Evolutionary conservation across 805 yeast genomes (phyloP).

Genomic region (Monosporozyma servazzii): DNA sequence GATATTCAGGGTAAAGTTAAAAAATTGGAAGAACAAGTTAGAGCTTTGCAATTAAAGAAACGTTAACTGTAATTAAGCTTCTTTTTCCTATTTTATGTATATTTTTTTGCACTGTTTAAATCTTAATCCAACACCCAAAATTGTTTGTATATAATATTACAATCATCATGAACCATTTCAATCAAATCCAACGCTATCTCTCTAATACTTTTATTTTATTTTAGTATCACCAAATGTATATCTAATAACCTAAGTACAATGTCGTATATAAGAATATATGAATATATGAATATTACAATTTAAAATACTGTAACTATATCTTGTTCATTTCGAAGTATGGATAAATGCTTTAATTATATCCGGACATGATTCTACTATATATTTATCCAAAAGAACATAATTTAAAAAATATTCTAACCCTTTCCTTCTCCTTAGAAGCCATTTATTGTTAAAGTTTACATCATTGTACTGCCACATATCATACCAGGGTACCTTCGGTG

Average conservation of each 20-base stretch:
- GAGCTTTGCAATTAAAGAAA: conserved; percentile 47
- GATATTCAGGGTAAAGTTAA: conserved; percentile 74
- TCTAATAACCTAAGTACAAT: not conserved
- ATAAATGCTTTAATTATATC: conserved; percentile 4
- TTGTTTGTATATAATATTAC: not conserved
- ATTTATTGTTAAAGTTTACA: conserved; percentile 31
- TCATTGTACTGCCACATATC: conserved; percentile 23
- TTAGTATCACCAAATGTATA: not conserved
- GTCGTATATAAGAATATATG: not conserved
- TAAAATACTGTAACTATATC: not conserved
- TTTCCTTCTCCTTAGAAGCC: conserved; percentile 46
- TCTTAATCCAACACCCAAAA: not conserved
- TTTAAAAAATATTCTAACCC: conserved; percentile 55
- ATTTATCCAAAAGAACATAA: conserved; percentile 39
- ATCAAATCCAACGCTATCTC: not conserved
- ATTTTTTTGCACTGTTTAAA: not conserved
- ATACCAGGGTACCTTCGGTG: conserved; percentile 40
- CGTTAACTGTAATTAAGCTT: conserved; percentile 22
- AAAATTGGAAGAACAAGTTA: conserved; percentile 66
- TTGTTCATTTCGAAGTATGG: not conserved
- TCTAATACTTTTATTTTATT: not conserved
- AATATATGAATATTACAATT: not conserved
- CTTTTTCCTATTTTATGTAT: not conserved
- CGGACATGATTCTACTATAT: conserved; percentile 29
- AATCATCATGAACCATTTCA: not conserved